phyloP scores from a whole-genome alignment of 2,329 filamentous ascomycete genomes.

The Pseudocercospora musae region DNA sequence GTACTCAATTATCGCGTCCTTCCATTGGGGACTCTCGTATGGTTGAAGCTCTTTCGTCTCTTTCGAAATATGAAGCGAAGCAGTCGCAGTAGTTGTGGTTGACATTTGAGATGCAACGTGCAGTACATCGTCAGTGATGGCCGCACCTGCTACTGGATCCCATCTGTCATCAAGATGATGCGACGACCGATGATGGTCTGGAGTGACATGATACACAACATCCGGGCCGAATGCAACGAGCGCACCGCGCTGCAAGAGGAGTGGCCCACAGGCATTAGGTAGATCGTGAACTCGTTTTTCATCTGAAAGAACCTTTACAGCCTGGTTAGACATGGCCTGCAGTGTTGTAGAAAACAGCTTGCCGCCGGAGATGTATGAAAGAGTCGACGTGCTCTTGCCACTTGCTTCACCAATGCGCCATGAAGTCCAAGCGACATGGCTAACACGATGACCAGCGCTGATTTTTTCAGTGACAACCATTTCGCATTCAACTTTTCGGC shows the following conservation, averaged over 20 bases:
- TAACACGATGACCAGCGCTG: conserved; percentile 5
- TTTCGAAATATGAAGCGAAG: conserved; percentile 34
- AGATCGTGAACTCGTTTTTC: conserved; percentile 3
- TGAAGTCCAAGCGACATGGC: conserved; percentile 10
- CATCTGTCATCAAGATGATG: conserved; percentile 43
- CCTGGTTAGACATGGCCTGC: not conserved
- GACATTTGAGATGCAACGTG: conserved; percentile 40
- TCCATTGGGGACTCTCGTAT: conserved; percentile 36
- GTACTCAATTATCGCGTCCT: conserved; percentile 38
- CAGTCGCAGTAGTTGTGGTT: conserved; percentile 35
- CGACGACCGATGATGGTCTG: conserved; percentile 23
- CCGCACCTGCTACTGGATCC: conserved; percentile 41
- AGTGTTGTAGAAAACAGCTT: conserved; percentile 9
- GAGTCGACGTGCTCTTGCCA: not conserved
- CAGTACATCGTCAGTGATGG: conserved; percentile 25
- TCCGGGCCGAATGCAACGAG: conserved; percentile 33
- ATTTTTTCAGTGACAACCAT: conserved; percentile 5
- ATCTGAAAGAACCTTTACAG: not conserved
- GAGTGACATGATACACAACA: conserved; percentile 26
- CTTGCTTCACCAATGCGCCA: conserved; percentile 5
- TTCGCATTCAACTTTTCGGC: conserved; percentile 16
- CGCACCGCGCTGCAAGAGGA: conserved; percentile 13
- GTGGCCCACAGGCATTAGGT: conserved; percentile 19
- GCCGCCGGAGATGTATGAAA: conserved; percentile 19
- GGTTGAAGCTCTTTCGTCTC: not conserved